These are phyloP conservation scores for Hibiscus mutabilis DNA, from an alignment of 345 rosid species.

Conservation along the genomic window DNA sequence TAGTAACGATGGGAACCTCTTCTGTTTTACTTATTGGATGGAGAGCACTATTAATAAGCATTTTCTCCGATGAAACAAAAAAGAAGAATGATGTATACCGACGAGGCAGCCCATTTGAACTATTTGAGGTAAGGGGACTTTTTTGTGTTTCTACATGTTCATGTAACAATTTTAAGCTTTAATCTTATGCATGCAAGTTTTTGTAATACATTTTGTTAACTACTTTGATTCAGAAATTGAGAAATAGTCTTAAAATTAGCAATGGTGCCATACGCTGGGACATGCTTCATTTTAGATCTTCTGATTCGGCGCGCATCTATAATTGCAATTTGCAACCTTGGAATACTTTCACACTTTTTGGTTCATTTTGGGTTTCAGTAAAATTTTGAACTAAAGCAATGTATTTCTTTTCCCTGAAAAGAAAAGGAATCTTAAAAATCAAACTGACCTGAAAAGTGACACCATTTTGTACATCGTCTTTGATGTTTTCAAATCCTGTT, in stretches of 20 bases:
- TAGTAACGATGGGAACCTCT: slow-evolving; percentile 70
- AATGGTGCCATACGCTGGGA: not conserved
- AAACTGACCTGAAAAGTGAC: not conserved
- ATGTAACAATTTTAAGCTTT: not conserved
- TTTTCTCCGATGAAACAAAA: slow-evolving; percentile 45
- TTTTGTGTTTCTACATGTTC: not conserved
- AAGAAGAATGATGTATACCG: slow-evolving; percentile 66
- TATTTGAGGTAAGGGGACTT: slow-evolving; percentile 63
- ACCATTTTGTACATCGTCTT: not conserved
- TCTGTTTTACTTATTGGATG: slow-evolving; percentile 68
- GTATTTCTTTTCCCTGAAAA: not conserved
- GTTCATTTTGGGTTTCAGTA: not conserved
- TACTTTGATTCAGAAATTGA: not conserved
- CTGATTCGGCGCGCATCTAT: not conserved
- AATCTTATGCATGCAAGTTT: not conserved
- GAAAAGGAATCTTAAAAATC: not conserved
- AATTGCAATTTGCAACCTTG: not conserved
- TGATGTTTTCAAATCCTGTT: not conserved
- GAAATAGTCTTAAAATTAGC: not conserved
- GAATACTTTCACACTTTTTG: not conserved
- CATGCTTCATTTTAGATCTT: not conserved
- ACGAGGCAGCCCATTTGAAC: slow-evolving; percentile 74
- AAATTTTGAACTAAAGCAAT: not conserved
- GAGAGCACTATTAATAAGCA: slow-evolving; percentile 48
- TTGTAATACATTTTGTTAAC: not conserved